phyloP scores from a whole-genome alignment of 2,329 filamentous ascomycete genomes.

The Beauveria caledonica region DNA sequence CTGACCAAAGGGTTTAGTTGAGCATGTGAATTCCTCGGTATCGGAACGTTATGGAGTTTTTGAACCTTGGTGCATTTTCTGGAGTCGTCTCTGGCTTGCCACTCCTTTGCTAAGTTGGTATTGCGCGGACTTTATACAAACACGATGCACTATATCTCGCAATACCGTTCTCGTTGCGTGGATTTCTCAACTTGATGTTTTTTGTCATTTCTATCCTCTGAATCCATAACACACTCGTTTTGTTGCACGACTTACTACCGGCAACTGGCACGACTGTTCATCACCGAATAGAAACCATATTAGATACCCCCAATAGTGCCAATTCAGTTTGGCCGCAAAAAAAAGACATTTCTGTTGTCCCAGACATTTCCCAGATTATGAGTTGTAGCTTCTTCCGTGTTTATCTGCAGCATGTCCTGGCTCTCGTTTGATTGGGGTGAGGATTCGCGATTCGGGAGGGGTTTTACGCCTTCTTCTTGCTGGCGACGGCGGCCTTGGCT shows the following conservation, averaged over 20 bases:
- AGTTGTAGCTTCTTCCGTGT: conserved; percentile 4
- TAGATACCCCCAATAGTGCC: conserved; percentile 22
- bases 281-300: conserved; percentile 25
- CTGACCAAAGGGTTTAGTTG: conserved; percentile 55
- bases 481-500: conserved; percentile 64
- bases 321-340: conserved; percentile 2
- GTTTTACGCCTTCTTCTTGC: conserved; percentile 81
- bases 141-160: background rate
- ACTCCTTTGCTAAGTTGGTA: conserved; percentile 4
- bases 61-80: conserved; percentile 13
- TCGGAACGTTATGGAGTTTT: conserved; percentile 5
- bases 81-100: conserved; percentile 15
- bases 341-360: background rate
- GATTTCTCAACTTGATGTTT: background rate
- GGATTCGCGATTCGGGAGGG: background rate
- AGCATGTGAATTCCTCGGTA: background rate
- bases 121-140: background rate
- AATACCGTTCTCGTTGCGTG: conserved; percentile 1
- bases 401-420: conserved; percentile 13
- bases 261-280: conserved; percentile 10
- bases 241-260: background rate
- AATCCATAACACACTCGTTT: background rate
- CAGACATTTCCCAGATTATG: background rate
- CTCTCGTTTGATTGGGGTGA: background rate
- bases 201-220: conserved; percentile 4